Base-by-base conservation (phyloP, 805 yeast genomes). In the Hanseniaspora occidentalis region DNA sequence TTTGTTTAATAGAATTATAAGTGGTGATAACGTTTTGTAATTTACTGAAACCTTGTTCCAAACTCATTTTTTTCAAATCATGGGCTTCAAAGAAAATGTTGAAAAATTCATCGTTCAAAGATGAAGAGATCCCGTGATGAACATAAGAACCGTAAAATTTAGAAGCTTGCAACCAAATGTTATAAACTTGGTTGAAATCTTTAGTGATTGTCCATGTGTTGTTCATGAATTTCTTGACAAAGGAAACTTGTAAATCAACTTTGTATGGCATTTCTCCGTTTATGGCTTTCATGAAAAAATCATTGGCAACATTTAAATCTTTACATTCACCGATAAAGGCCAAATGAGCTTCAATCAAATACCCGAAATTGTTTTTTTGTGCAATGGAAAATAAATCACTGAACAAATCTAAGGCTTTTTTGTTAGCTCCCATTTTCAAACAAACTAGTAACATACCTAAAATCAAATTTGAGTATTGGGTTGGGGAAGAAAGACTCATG, bases 391-490 rank as follows among this genome's bases (percentile, higher is more conserved):
- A 48, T 81, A 73, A 45, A 82, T 41, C 43, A 53, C 74, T 77
- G 57, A 82, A 79, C 38, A 73, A 63, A 43, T 70, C 71, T 45
- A 84, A 64, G 4, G 88, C 94, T 49, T 74, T 70, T 34, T 75
- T 65, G 44, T 75, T 74, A 51, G 77, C 79, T 39, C 76, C 75
- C 24, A 79, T 79, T 35, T 69, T 64, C 22, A 84, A 62, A 44
- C 85, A 75, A 19, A 83, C 80, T 54, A 79, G 72, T 42, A 85
- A 81, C 74, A 84, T 76, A 38, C 88, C 81, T 35, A 75, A 74
- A 38, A 74, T 68, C 42, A 84, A 66, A 39, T 74, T 73, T 9
- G 22, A 25, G 31, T 41, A 31, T 9, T 33, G 38, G 31, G 61
- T 59, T 41, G 66, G 65, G 25, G 51, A 47, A 17, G 57, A 54